Conservation (phyloP, 73 alveolate species). For the Halteria grandinella region DNA sequence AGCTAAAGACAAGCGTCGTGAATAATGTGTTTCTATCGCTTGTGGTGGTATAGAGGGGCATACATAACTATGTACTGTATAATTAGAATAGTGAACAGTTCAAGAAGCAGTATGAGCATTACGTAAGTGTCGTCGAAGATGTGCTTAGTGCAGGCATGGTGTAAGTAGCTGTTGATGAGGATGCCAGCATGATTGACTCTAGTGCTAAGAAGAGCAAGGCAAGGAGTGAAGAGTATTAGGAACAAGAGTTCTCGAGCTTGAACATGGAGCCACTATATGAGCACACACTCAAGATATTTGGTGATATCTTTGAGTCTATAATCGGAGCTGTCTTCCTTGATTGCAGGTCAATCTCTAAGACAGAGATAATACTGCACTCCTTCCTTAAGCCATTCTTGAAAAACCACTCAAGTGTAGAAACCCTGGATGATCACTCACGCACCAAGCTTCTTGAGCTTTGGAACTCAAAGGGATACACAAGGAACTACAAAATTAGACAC, state of each 20-base stretch:
- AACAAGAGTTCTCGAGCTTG: not conserved
- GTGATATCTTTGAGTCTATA: slow-evolving; percentile 55
- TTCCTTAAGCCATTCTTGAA: slow-evolving; percentile 4
- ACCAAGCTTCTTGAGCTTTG: slow-evolving; percentile 39
- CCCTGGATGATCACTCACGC: slow-evolving; percentile 35
- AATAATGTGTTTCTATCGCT: slow-evolving; percentile 32
- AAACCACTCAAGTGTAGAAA: not conserved
- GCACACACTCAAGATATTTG: slow-evolving; percentile 45
- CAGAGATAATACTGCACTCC: slow-evolving; percentile 24
- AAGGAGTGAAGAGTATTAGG: not conserved
- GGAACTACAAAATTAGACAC: not conserved
- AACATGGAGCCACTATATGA: slow-evolving; percentile 24
- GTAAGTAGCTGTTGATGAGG: not conserved
- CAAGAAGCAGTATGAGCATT: slow-evolving; percentile 13
- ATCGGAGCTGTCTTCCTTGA: slow-evolving; percentile 67
- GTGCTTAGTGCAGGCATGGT: not conserved
- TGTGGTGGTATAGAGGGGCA: slow-evolving; percentile 2
- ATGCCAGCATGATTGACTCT: too few species aligned
- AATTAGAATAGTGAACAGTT: not conserved
- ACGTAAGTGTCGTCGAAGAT: slow-evolving; percentile 3
- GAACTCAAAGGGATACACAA: slow-evolving; percentile 31
- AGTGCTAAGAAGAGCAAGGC: too few species aligned
- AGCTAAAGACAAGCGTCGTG: slow-evolving; percentile 9
- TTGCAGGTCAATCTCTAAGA: not conserved
- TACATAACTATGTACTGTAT: slow-evolving; percentile 15